Base-by-base conservation (phyloP, 228 moss, liverwort and hornwort species). In the Sphagnum magellanicum region DNA sequence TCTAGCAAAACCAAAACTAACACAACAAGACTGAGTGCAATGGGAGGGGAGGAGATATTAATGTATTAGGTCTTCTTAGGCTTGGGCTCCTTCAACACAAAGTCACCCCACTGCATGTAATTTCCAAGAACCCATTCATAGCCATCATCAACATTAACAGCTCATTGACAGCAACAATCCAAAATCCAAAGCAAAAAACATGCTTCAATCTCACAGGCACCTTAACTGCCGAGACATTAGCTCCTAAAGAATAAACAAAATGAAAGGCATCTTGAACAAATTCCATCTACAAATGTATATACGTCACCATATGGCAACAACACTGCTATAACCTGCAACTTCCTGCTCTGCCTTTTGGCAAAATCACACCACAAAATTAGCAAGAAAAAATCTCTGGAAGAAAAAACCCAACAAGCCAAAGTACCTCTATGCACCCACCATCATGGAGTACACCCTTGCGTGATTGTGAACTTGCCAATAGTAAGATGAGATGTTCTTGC, bases 21-120 rank as follows among this genome's bases (percentile, higher is more conserved):
- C 32, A 32, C 32, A 32, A 32, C 32, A 32, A 32, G 32, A 32
- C 32, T 32, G 32, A 32, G 32, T 32, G 32, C 32, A 32, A 32
- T 32, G 32, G 32, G 32, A 32, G 32, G 32, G 32, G 32, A 32
- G 32, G 32, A 32, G 32, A 32, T 32, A 32, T 32, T 32, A 1
- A 32, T 32, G 32, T 32, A 32, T 32, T 0, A 32, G 32, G 32
- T 32, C 32, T 1, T 32, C 32, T 32, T 32, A 32, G 32, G 32
- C 1, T 32, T 76, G 14, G 96, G 78, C 32, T 73, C 73, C 68
- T 76, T 77, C 67, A 72, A 80, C 73, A 96, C 67, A 71, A 89
- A 96, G 8, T 77, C 79, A 79, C 96, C 89, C 96, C 96, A 96
- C 52, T 80, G 88, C 48, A 81, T 79, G 57, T 96, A 96, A 61